A percentile compares a stretch with the other conserved stretches of the same genome.
These are phyloP conservation scores for Stephania yunnanensis DNA, from an alignment of 164 flowering plant genomes.

Conservation along the genomic window DNA sequence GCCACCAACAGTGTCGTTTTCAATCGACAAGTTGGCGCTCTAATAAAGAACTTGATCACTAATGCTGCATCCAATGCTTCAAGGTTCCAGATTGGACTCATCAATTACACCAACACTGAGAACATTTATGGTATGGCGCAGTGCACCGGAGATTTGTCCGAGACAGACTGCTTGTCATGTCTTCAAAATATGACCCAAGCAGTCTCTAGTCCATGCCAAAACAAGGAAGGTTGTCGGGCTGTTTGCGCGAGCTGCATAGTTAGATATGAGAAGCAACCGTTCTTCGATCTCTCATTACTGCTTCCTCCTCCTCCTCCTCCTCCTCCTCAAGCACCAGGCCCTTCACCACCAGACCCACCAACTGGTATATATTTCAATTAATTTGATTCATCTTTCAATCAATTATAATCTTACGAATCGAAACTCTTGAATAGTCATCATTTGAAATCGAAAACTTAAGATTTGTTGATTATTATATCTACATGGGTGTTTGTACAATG, in stretches of 20 bases:
- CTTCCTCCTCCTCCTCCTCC: neutral
- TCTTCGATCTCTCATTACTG: neutral
- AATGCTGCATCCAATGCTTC: neutral
- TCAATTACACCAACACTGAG: neutral
- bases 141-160: slow-evolving; percentile 21
- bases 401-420: too few relatives aligned
- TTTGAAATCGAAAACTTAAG: too few relatives aligned
- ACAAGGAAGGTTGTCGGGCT: slow-evolving; percentile 6
- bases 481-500: too few relatives aligned
- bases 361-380: neutral
- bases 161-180: slow-evolving; percentile 2
- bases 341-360: neutral
- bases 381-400: neutral
- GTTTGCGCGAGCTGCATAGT: slow-evolving; percentile 4
- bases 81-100: slow-evolving; percentile 6
- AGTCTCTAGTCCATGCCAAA: neutral
- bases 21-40: slow-evolving; percentile 2
- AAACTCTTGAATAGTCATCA: too few relatives aligned
- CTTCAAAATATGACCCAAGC: neutral
- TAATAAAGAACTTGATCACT: neutral
- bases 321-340: neutral
- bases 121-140: slow-evolving; percentile 14
- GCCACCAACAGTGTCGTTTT: neutral
- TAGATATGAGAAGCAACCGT: slow-evolving; percentile 11
- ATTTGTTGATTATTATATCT: too few relatives aligned